Conservation (phyloP, 129 eudicot genomes). For the Flaveria sonorensis region DNA sequence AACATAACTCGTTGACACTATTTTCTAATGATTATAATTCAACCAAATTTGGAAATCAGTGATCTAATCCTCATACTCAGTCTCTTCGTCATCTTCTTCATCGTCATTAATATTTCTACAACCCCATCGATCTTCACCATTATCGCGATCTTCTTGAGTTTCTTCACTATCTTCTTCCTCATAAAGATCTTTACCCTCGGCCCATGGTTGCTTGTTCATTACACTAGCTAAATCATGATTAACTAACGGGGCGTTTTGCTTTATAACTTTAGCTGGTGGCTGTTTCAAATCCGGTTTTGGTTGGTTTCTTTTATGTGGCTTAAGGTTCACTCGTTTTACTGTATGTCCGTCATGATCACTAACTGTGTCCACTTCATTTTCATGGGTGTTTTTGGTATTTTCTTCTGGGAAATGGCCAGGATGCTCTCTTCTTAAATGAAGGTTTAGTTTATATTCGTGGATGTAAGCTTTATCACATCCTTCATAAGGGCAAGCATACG, state of each 20-base stretch:
- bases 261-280: slow-evolving; percentile 62
- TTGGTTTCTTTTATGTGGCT: slow-evolving; percentile 56
- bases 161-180: slow-evolving; percentile 87
- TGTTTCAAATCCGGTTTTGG: slow-evolving; percentile 60
- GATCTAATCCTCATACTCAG: slow-evolving; percentile 77
- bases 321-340: slow-evolving; percentile 54
- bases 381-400: slow-evolving; percentile 51
- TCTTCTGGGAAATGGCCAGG: slow-evolving; percentile 84
- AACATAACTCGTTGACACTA: neutral
- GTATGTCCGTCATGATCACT: slow-evolving; percentile 77
- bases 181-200: slow-evolving; percentile 38
- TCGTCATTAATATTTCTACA: slow-evolving; percentile 49
- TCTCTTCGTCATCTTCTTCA: slow-evolving; percentile 84
- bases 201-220: slow-evolving; percentile 59
- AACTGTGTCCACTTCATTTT: slow-evolving; percentile 63
- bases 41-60: neutral
- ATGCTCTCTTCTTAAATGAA: slow-evolving; percentile 83
- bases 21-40: neutral
- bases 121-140: slow-evolving; percentile 70
- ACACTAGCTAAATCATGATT: slow-evolving; percentile 24
- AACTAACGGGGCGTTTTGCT: slow-evolving; percentile 49
- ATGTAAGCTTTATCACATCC: slow-evolving; percentile 93
- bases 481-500: slow-evolving; percentile 85
- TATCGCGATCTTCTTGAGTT: slow-evolving; percentile 85
- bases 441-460: slow-evolving; percentile 95